Percentiles rank a stretch among this genome's conserved stretches.
Conservation (phyloP, 306 rosid genomes). For the Potentilla sterilis region DNA sequence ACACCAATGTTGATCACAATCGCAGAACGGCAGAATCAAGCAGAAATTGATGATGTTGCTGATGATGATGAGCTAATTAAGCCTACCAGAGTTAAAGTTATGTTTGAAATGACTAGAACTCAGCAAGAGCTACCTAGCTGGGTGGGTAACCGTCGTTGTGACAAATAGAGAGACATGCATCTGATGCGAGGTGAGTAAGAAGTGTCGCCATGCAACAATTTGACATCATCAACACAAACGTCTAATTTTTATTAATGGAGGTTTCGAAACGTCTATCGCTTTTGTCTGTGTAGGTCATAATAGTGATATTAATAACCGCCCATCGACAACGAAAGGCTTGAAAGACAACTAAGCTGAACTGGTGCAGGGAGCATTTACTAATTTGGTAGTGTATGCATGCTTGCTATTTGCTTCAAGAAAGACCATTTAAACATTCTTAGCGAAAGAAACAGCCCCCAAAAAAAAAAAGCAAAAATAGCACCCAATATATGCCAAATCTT, state of each 20-base stretch:
- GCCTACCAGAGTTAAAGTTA: neutral
- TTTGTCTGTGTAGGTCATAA: neutral
- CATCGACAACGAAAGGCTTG: neutral
- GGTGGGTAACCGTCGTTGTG: neutral
- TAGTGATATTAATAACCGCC: neutral
- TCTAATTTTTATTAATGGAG: neutral
- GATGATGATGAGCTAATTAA: neutral
- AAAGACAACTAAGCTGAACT: neutral
- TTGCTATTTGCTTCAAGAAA: no score
- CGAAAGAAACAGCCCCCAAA: no score
- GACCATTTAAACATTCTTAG: no score
- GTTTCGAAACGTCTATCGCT: neutral
- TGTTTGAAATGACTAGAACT: neutral
- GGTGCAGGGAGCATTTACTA: neutral
- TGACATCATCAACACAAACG: neutral
- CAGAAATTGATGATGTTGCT: neutral
- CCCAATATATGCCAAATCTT: no score
- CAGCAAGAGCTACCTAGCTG: neutral
- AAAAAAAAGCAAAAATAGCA: no score
- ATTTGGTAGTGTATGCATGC: no score
- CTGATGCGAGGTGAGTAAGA: neutral
- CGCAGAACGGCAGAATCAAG: neutral
- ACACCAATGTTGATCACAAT: neutral
- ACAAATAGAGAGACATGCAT: neutral
- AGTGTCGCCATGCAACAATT: neutral